Conservation (phyloP, 2,329 filamentous ascomycete species). For the Xylaria sp. region DNA sequence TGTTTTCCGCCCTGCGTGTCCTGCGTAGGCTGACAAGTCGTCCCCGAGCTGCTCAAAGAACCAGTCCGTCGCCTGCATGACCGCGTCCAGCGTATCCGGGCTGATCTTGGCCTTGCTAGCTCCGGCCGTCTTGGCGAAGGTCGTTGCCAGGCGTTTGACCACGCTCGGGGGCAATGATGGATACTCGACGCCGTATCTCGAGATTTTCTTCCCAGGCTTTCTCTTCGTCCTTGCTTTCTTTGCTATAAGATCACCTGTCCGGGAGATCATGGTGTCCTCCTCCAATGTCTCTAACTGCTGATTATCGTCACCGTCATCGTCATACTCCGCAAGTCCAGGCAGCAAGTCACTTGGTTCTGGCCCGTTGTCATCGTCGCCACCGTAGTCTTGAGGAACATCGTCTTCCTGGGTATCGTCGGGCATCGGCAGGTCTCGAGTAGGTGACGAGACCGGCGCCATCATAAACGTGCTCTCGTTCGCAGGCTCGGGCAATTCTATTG, state of each 20-base stretch:
- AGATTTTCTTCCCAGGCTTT: constrained; percentile 59
- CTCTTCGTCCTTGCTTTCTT: constrained; percentile 36
- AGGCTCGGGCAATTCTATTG: constrained; percentile 50
- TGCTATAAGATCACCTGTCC: constrained; percentile 9
- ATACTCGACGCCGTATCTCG: constrained; percentile 74
- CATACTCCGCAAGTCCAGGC: constrained; percentile 30
- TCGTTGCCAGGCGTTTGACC: constrained; percentile 73
- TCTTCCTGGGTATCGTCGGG: constrained; percentile 23
- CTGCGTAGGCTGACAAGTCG: constrained; percentile 77
- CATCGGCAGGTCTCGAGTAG: constrained; percentile 32
- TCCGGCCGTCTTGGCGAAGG: constrained; percentile 69
- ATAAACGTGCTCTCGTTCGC: constrained; percentile 57
- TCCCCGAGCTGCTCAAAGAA: constrained; percentile 88
- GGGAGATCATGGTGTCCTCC: constrained; percentile 23
- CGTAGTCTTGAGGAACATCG: constrained; percentile 22
- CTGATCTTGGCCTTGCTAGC: constrained; percentile 69
- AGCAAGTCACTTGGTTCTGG: constrained; percentile 28
- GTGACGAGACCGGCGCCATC: constrained; percentile 42
- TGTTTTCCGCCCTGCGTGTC: constrained; percentile 79
- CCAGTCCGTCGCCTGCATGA: constrained; percentile 84
- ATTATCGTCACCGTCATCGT: constrained; percentile 32
- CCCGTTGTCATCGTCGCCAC: constrained; percentile 28
- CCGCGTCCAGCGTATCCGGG: constrained; percentile 72
- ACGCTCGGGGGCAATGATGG: constrained; percentile 73
- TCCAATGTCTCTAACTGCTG: constrained; percentile 17